Evolutionary conservation across 768 basidiomycete genomes (phyloP).

Genomic region (Cystobasidium ongulense): DNA sequence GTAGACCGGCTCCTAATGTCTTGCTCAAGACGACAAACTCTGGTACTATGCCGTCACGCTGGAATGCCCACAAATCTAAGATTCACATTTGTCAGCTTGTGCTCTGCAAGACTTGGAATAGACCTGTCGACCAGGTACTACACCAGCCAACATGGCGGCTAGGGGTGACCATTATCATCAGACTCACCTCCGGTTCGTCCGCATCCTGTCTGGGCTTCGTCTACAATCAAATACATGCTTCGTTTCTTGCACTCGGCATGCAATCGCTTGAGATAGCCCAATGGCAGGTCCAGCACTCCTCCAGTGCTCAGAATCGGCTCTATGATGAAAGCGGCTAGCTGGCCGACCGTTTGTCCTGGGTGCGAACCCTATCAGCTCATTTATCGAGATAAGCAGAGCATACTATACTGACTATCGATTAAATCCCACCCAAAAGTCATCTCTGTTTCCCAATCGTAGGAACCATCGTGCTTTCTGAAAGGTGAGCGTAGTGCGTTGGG

Average conservation of each 20-base stretch:
- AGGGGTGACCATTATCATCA: conserved; percentile 22
- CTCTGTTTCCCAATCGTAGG: conserved; percentile 41
- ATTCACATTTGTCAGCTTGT: background rate
- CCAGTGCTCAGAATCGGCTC: conserved; percentile 42
- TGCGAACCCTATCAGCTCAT: background rate
- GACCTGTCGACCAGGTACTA: too few species aligned
- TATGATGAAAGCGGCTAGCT: conserved; percentile 37
- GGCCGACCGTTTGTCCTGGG: conserved; percentile 39
- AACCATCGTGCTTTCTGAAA: conserved; percentile 38
- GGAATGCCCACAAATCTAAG: conserved; percentile 40
- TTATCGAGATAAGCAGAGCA: background rate
- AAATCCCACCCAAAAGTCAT: conserved; percentile 40
- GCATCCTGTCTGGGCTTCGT: conserved; percentile 42
- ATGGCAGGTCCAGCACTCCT: conserved; percentile 40
- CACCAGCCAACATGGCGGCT: too few species aligned
- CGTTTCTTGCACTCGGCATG: conserved; percentile 39
- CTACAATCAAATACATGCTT: conserved; percentile 41
- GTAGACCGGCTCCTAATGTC: conserved; percentile 42
- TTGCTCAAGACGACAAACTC: conserved; percentile 42
- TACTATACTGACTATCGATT: conserved; percentile 37
- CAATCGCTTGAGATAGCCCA: conserved; percentile 39
- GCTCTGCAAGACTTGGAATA: background rate
- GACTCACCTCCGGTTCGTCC: conserved; percentile 35
- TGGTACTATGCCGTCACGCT: conserved; percentile 39
- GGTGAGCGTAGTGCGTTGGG: conserved; percentile 38